Evolutionary conservation across 805 yeast species (phyloP), one percentile per base, ranked within the genome.

Genomic region (Candida namnaoensis): DNA sequence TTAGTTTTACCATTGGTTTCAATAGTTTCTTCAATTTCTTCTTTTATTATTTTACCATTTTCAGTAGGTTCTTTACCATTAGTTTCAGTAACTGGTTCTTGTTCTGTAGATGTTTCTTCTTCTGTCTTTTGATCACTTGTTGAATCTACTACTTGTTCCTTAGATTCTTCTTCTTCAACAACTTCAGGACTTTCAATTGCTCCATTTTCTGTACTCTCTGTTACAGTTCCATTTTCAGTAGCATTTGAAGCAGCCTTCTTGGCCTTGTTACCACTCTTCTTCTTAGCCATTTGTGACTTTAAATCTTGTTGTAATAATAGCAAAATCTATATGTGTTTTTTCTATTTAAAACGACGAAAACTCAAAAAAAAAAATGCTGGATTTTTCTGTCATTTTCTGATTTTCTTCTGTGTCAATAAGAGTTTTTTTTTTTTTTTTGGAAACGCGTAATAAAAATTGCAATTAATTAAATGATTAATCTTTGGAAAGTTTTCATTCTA

Each of bases 211-310:
- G 33, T 30, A 23, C 11, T 10, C 27, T 23, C 28, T 28, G 26
- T 5, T 24, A 27, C 14, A 38, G 13, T 12, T 32, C 28, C 35
- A n/a, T 25, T 11, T 27, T 27, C 30, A 3, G 30, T 27, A 27
- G 30, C 2, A 27, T 3, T 7, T 9, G 3, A 4, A 30, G n/a
- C n/a, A 8, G 38, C 32, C 39, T 38, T 32, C 38, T n/a, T 41
- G n/a, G 7, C 44, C 45, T 47, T 47, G 41, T 43, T 49, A 38
- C 41, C 44, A 38, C 41, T 44, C 38, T 37, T 49, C 49, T 48
- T 49, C 45, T 45, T 54, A 13, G 52, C 48, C 52, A 48, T 48
- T 23, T 13, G 19, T 2, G 19, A 19, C 19, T 19, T 19, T 19
- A 19, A 19, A 19, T 19, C 19, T 19, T 19, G 19, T 3, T 3